A percentile compares a stretch with the other conserved stretches of the same genome.
These are phyloP conservation scores for Hyparrhenia diplandra DNA, from an alignment of 176 grass and related monocot genomes.

Conservation along the genomic window DNA sequence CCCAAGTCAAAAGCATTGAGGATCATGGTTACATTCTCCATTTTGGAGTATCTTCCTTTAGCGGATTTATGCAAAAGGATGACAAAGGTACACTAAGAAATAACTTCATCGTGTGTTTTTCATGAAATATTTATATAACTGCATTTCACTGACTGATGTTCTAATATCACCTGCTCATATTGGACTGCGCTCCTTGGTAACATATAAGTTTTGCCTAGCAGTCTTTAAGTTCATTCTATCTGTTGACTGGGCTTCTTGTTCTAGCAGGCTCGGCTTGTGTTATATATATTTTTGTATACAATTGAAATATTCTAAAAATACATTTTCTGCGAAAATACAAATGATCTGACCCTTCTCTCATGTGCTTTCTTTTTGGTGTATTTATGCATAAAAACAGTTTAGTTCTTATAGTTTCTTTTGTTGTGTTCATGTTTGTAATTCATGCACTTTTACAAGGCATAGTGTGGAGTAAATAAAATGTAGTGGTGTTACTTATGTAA, in stretches of 20 bases:
- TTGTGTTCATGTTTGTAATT: slow-evolving; percentile 5
- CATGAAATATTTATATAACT: neutral
- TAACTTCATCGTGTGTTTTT: slow-evolving; percentile 12
- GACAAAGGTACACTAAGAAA: slow-evolving; percentile 42
- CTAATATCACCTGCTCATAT: neutral
- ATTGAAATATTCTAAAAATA: neutral
- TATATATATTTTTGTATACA: neutral
- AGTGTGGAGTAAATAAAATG: neutral
- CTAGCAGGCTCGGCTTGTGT: neutral
- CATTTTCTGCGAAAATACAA: neutral
- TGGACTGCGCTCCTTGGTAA: neutral
- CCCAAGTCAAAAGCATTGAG: slow-evolving; percentile 92
- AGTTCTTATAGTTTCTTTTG: slow-evolving; percentile 9
- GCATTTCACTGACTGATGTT: slow-evolving; percentile 10
- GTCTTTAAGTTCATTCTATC: neutral
- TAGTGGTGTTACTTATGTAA: neutral
- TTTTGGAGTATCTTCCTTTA: slow-evolving; percentile 81
- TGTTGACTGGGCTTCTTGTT: neutral
- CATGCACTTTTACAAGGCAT: neutral
- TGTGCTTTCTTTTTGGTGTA: neutral
- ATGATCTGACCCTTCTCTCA: neutral
- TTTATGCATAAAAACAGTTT: neutral
- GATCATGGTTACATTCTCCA: slow-evolving; percentile 98
- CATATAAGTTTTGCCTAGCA: neutral
- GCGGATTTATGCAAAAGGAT: slow-evolving; percentile 83